phyloP scores from a whole-genome alignment of 2,329 filamentous ascomycete species.

The Helminthosporium solani region DNA sequence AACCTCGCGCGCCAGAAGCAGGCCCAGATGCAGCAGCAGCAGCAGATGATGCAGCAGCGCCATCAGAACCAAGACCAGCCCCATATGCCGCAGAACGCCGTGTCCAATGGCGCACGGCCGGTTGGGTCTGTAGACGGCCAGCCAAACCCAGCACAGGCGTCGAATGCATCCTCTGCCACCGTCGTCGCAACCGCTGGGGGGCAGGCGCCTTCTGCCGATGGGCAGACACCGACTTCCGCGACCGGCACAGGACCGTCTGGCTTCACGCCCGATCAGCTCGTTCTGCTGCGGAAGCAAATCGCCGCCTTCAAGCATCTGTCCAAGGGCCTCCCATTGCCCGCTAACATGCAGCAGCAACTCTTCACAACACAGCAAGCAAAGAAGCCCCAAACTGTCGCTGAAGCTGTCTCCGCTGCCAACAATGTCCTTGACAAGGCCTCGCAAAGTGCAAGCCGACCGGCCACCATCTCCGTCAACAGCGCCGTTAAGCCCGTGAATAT shows the following conservation, averaged over 20 bases:
- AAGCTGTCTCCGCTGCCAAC: constrained; percentile 46
- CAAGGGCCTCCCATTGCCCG: constrained; percentile 80
- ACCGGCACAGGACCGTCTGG: constrained; percentile 20
- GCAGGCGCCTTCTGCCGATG: constrained; percentile 42
- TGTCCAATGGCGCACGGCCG: constrained; percentile 52
- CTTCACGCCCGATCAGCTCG: constrained; percentile 67
- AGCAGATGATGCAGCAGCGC: constrained; percentile 50
- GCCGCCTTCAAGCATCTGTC: constrained; percentile 86
- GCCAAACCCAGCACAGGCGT: constrained; percentile 18
- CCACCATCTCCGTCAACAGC: constrained; percentile 44
- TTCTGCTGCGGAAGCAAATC: constrained; percentile 80
- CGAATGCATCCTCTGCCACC: constrained; percentile 23
- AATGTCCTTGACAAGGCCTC: constrained; percentile 56
- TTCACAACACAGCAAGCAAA: constrained; percentile 70
- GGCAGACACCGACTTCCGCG: constrained; percentile 36
- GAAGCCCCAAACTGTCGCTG: constrained; percentile 44
- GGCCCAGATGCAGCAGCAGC: constrained; percentile 48
- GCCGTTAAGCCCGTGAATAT: constrained; percentile 34
- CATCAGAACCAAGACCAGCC: constrained; percentile 56
- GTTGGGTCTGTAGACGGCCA: constrained; percentile 25
- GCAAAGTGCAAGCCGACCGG: constrained; percentile 40
- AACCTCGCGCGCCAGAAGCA: constrained; percentile 50
- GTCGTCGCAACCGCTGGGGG: constrained; percentile 27
- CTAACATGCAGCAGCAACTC: constrained; percentile 76
- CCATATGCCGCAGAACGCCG: constrained; percentile 53